phyloP scores from a whole-genome alignment of 2,329 filamentous ascomycete species.

The Penicillium glabrum region DNA sequence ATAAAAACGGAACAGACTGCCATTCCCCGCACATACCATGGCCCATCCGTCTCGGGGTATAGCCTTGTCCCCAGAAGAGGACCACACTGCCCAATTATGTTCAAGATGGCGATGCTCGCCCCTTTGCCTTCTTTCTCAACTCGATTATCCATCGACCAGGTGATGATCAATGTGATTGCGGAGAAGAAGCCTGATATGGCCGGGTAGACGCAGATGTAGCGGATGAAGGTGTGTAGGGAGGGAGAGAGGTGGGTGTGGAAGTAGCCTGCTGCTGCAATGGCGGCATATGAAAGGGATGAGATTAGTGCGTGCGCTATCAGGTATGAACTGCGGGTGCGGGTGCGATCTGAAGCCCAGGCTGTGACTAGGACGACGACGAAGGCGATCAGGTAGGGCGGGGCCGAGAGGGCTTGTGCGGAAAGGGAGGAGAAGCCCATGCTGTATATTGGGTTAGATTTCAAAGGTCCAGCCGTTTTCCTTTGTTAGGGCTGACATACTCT shows the following conservation, averaged over 20 bases:
- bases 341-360: slow-evolving; percentile 69
- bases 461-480: neutral
- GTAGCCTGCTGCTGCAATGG: slow-evolving; percentile 55
- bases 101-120: slow-evolving; percentile 75
- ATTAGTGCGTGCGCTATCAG: slow-evolving; percentile 68
- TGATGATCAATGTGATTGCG: slow-evolving; percentile 79
- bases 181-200: slow-evolving; percentile 80
- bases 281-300: slow-evolving; percentile 66
- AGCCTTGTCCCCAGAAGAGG: slow-evolving; percentile 68
- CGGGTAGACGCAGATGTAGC: slow-evolving; percentile 77
- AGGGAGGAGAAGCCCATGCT: slow-evolving; percentile 70
- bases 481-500: slow-evolving; percentile 41
- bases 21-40: slow-evolving; percentile 66
- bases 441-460: neutral
- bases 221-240: slow-evolving; percentile 38
- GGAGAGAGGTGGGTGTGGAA: slow-evolving; percentile 40
- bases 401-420: slow-evolving; percentile 73
- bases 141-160: slow-evolving; percentile 89
- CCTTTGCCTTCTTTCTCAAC: slow-evolving; percentile 67
- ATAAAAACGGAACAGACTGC: slow-evolving; percentile 62
- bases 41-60: slow-evolving; percentile 60
- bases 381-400: slow-evolving; percentile 76
- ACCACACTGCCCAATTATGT: slow-evolving; percentile 77
- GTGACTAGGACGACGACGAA: slow-evolving; percentile 72
- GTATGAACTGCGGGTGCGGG: slow-evolving; percentile 62